Evolutionary conservation across 2,329 filamentous ascomycete species (phyloP).

Genomic region (Fusarium clavum): DNA sequence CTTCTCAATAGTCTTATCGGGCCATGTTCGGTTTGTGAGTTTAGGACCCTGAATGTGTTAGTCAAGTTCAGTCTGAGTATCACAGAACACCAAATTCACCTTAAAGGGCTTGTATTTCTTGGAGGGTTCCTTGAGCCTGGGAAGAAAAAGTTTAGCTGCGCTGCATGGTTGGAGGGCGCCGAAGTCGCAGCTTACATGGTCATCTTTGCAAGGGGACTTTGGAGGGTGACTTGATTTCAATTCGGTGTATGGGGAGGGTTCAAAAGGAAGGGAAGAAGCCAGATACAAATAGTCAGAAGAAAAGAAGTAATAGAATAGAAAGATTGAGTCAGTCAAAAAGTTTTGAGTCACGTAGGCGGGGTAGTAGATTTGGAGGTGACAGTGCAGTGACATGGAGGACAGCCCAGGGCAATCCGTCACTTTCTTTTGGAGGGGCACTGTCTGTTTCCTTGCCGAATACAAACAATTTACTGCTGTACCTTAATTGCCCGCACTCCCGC

Average conservation of each 20-base stretch:
- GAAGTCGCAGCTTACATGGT: constrained; percentile 28
- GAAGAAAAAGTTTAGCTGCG: constrained; percentile 7
- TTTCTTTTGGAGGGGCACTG: constrained; percentile 24
- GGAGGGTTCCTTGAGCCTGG: constrained; percentile 78
- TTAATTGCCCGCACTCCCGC: constrained; percentile 13
- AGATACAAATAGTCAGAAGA: constrained; percentile 27
- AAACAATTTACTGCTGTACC: constrained; percentile 6
- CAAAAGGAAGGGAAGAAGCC: not conserved
- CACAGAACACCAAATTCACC: not conserved
- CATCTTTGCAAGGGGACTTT: constrained; percentile 12
- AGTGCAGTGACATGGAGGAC: not conserved
- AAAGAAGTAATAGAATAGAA: constrained; percentile 15
- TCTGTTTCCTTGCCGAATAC: not conserved
- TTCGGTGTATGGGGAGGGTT: constrained; percentile 9
- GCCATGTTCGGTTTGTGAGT: constrained; percentile 83
- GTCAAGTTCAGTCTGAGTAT: constrained; percentile 48
- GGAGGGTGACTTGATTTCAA: constrained; percentile 3
- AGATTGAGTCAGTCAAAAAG: constrained; percentile 30
- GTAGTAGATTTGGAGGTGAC: constrained; percentile 21
- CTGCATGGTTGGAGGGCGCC: not conserved
- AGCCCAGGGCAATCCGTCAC: not conserved
- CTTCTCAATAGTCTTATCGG: constrained; percentile 82
- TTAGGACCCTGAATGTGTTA: constrained; percentile 51
- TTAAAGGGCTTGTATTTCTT: constrained; percentile 79
- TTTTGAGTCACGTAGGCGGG: constrained; percentile 33